Evolutionary conservation across 441 rosid species (phyloP).

Genomic region (Isatis lusitanica): DNA sequence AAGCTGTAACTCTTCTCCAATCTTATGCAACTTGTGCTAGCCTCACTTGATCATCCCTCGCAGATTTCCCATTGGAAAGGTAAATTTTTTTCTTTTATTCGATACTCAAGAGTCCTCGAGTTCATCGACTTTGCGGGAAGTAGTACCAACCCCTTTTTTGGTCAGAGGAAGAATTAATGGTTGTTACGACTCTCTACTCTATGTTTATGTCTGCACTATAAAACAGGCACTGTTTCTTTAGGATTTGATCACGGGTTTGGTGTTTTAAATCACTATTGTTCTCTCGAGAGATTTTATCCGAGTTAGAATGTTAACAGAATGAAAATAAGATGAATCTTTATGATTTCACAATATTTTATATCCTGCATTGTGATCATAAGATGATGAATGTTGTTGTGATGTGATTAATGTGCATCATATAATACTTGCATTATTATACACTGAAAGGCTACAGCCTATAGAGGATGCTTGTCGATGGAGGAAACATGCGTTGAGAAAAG

Average conservation of each 20-base stretch:
- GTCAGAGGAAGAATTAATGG: constrained; percentile 18
- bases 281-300: neutral
- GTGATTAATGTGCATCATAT: constrained; percentile 3
- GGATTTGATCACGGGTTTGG: constrained; percentile 11
- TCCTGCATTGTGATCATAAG: neutral
- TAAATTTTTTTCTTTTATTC: neutral
- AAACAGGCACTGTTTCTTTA: constrained; percentile 16
- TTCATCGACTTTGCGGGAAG: constrained; percentile 21
- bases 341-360: neutral
- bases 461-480: neutral
- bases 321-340: constrained; percentile 16
- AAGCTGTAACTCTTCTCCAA: constrained; percentile 79
- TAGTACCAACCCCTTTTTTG: constrained; percentile 20
- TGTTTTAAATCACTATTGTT: neutral
- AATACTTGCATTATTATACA: no score
- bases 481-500: neutral
- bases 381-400: constrained; percentile 4
- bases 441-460: no score
- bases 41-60: constrained; percentile 48
- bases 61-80: constrained; percentile 14
- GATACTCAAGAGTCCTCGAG: constrained; percentile 12
- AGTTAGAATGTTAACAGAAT: constrained; percentile 17
- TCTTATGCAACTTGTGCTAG: constrained; percentile 83
- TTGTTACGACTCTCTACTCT: neutral
- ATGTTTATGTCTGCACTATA: constrained; percentile 20